Percentiles rank a stretch among this genome's conserved stretches.
Evolutionary conservation across 192 early-diverging fungal species (phyloP).

Genomic region (Backusella luteola): DNA sequence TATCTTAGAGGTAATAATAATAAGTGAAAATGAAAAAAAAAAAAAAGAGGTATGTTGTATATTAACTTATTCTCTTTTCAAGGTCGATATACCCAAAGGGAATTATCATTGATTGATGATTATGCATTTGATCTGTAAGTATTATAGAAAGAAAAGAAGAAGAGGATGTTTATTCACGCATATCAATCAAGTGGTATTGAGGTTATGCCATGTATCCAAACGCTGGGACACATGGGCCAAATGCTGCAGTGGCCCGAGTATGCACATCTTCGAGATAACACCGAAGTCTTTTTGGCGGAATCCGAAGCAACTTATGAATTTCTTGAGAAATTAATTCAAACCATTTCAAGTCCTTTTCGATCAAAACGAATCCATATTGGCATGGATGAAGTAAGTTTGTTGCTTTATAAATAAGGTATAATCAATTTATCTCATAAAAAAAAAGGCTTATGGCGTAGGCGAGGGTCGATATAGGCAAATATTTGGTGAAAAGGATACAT

Average conservation of each 20-base stretch:
- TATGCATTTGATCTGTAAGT: conserved; percentile 63
- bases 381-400: conserved; percentile 70
- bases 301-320: conserved; percentile 79
- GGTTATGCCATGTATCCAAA: conserved; percentile 88
- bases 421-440: conserved; percentile 4
- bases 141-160: background rate
- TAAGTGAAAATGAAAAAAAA: too few species aligned
- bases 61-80: background rate
- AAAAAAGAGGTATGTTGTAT: too few species aligned
- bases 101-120: conserved; percentile 72
- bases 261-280: conserved; percentile 72
- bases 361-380: conserved; percentile 85
- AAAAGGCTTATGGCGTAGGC: conserved; percentile 70
- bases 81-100: conserved; percentile 68
- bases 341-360: conserved; percentile 64
- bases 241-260: conserved; percentile 88
- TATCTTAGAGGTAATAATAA: conserved; percentile 56
- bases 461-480: conserved; percentile 79
- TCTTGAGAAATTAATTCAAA: conserved; percentile 69
- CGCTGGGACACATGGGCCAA: conserved; percentile 86
- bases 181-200: conserved; percentile 64
- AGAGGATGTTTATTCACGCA: background rate
- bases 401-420: background rate
- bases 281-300: conserved; percentile 71
- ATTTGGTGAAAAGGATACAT: conserved; percentile 72